Evolutionary conservation across 1,139 yeast genomes (phyloP).

Genomic region (Hemisphaericaspora lyxosophila): DNA sequence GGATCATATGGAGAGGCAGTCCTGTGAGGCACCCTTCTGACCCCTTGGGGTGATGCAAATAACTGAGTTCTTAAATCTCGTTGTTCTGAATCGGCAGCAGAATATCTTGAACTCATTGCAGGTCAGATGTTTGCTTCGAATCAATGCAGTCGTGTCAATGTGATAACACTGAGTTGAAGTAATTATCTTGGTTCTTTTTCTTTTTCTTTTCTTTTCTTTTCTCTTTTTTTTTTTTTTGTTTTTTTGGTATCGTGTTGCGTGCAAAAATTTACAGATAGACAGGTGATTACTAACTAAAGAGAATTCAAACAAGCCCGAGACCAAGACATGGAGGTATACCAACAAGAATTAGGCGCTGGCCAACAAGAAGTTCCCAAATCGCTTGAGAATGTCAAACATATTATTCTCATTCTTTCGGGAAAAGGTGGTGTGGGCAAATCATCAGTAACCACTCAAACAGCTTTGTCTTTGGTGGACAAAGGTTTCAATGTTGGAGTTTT

Average conservation of each 20-base stretch:
- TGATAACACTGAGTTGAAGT: no score
- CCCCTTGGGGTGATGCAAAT: constrained; percentile 32
- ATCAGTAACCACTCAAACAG: constrained; percentile 91
- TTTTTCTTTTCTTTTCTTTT: background rate
- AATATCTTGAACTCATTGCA: constrained; percentile 34
- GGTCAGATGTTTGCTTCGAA: no score
- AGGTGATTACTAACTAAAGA: background rate
- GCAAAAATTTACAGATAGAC: background rate
- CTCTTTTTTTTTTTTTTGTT: background rate
- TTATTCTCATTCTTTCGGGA: constrained; percentile 43
- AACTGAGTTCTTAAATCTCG: constrained; percentile 49
- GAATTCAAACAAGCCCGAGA: background rate
- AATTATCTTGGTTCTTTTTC: background rate
- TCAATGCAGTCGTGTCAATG: no score
- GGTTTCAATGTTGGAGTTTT: constrained; percentile 87
- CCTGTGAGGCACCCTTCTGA: constrained; percentile 33
- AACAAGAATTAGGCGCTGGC: no score
- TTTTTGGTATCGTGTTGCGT: background rate
- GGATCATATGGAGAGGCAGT: constrained; percentile 55
- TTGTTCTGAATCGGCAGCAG: constrained; percentile 43
- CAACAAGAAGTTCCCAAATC: constrained; percentile 44
- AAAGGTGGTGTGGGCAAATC: constrained; percentile 85
- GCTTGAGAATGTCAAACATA: constrained; percentile 68
- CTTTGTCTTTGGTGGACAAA: constrained; percentile 66
- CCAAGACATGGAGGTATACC: background rate